These are phyloP conservation scores for Euphorbia peplus DNA, from an alignment of 345 rosid genomes.

Conservation along the genomic window DNA sequence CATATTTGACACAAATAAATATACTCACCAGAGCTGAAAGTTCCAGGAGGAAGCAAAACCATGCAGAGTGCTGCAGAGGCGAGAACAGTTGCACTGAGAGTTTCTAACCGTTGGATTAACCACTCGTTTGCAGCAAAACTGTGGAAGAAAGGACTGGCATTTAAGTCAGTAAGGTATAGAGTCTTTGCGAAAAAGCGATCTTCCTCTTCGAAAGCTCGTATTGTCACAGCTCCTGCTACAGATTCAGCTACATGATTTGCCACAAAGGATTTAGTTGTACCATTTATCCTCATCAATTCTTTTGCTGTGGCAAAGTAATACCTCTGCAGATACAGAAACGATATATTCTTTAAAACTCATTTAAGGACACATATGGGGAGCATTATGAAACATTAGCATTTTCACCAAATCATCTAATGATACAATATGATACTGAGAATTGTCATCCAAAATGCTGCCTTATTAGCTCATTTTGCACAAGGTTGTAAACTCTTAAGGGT, in stretches of 20 bases:
- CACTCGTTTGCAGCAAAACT: slow-evolving; percentile 89
- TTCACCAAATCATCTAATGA: not conserved
- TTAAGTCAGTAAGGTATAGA: slow-evolving; percentile 64
- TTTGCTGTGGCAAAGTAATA: slow-evolving; percentile 80
- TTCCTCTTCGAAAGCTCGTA: slow-evolving; percentile 87
- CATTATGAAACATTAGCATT: not conserved
- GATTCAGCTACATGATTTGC: slow-evolving; percentile 96
- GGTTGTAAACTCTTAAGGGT: not conserved
- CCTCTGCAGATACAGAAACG: slow-evolving; percentile 38
- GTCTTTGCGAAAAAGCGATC: slow-evolving; percentile 74
- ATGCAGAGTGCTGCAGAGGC: slow-evolving; percentile 88
- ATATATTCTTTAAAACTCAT: not conserved
- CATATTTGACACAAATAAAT: not conserved
- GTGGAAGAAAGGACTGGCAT: slow-evolving; percentile 91
- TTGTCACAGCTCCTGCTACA: slow-evolving; percentile 80
- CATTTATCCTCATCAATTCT: slow-evolving; percentile 87
- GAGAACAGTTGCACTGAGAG: slow-evolving; percentile 62
- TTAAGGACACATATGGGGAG: not conserved
- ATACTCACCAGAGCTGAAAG: slow-evolving; percentile 75
- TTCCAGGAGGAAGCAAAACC: slow-evolving; percentile 90
- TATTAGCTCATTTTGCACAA: not conserved
- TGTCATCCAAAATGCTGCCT: not conserved
- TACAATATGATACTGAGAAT: not conserved
- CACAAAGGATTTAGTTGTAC: slow-evolving; percentile 83
- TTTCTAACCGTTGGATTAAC: slow-evolving; percentile 89